Evolutionary conservation across 306 rosid genomes (phyloP).

Genomic region (Citrullus colocynthis): DNA sequence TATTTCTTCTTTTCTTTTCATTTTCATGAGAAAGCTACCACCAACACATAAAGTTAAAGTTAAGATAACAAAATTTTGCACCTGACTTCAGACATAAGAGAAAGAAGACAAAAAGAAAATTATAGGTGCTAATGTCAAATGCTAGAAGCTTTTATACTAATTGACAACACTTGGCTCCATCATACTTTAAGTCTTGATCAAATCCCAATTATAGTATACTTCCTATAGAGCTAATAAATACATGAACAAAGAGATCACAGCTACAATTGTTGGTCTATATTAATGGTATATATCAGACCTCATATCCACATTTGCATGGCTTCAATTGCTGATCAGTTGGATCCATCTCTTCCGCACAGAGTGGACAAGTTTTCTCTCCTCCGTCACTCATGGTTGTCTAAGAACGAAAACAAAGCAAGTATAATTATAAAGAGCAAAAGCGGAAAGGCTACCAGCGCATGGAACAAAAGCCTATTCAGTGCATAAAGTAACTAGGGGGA

Average conservation of each 20-base stretch:
- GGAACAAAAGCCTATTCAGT: not conserved
- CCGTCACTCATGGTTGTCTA: conserved; percentile 84
- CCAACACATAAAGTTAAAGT: not conserved
- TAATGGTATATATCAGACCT: conserved; percentile 28
- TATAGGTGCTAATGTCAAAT: not conserved
- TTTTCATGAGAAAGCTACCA: not conserved
- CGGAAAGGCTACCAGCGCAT: not conserved
- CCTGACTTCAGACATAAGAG: not conserved
- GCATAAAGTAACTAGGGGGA: not conserved
- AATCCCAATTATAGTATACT: not conserved
- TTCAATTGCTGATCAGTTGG: conserved; percentile 97
- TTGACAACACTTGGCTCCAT: not conserved
- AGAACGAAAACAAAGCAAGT: not conserved
- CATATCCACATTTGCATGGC: conserved; percentile 95
- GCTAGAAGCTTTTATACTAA: not conserved
- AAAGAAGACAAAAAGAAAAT: not conserved
- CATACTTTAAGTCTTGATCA: not conserved
- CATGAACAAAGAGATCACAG: not conserved
- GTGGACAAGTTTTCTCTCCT: conserved; percentile 96
- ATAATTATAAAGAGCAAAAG: not conserved
- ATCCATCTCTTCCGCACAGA: conserved; percentile 98
- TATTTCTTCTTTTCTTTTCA: not conserved
- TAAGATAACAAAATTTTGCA: too few relatives aligned
- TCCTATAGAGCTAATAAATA: not conserved
- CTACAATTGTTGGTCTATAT: not conserved